Base-by-base conservation (phyloP, 805 yeast genomes). In the Metschnikowia cerradonensis region DNA sequence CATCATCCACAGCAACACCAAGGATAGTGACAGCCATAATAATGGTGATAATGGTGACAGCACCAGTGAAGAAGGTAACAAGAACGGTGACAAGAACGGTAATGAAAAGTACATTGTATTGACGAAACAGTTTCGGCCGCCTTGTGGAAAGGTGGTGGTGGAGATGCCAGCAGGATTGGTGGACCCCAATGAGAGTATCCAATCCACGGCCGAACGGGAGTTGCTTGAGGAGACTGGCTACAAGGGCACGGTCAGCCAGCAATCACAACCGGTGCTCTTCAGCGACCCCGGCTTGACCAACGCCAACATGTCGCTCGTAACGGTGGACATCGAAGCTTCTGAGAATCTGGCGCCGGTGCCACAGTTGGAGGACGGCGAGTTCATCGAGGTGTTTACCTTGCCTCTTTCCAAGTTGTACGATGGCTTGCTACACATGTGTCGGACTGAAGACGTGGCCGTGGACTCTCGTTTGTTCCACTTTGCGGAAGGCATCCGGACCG, bases 81-180 rank as follows among this genome's bases (percentile, higher is more conserved):
- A 22, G 6, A 22, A 6, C 2, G 7, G 7, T 23, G 30, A 23
- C 3, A 23, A 69, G 15, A 78, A 77, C 19, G 78, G 82, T 3
- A 33, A 51, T 13, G 26, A 23, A 7, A 57, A 57, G 1, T 56
- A 59, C 26, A 61, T 80, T 26, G 77, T 90, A 6, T 71, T 94
- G 15, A 92, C 89, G 63, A 89, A 88, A 64, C 99, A 92, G 66
- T 92, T 86, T 71, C 78, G 99, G 51, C 97, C 98, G 1, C 98
- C 99, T 1, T 87, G 86, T 3, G 85, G 79, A 48, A 92, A 90
- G 17, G 89, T 92, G 6, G 86, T 95, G 62, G 83, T 92, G 54
- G 99, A 92, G 67, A 78, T 91, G 65, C 99, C 99, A 0, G 99
- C 99, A 0, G 99, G 99, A 0, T 73, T 92, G 55, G 79, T 94